Percentiles rank a stretch among this genome's conserved stretches.
These are phyloP conservation scores for Metarhizium brunneum DNA, from an alignment of 2,329 filamentous ascomycete species.

Conservation along the genomic window DNA sequence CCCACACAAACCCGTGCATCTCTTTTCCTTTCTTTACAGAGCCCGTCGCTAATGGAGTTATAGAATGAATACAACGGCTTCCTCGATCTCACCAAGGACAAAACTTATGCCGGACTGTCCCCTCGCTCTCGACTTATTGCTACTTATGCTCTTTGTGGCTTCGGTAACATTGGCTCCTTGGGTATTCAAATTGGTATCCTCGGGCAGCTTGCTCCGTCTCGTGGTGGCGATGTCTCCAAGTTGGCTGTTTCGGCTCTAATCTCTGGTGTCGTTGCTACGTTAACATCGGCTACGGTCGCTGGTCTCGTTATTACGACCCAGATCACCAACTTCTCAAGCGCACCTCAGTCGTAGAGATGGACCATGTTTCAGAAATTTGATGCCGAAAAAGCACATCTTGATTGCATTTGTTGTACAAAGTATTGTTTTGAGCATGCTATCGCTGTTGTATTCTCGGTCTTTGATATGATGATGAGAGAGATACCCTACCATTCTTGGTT, in stretches of 20 bases:
- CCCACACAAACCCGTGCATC: no score
- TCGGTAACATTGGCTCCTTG: slow-evolving; percentile 79
- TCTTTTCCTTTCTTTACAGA: no score
- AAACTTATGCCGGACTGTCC: slow-evolving; percentile 54
- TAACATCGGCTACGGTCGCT: slow-evolving; percentile 70
- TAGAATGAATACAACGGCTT: slow-evolving; percentile 75
- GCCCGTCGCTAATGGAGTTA: background rate
- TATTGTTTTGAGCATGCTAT: background rate
- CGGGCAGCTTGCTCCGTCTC: slow-evolving; percentile 66
- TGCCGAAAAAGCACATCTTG: background rate
- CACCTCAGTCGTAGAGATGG: background rate
- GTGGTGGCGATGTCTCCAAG: slow-evolving; percentile 64
- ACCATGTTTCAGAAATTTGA: background rate
- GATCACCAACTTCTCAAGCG: slow-evolving; percentile 10
- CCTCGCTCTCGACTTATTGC: slow-evolving; percentile 70
- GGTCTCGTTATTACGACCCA: slow-evolving; percentile 60
- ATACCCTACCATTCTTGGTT: slow-evolving; percentile 1
- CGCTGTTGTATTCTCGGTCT: background rate
- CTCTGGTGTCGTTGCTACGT: slow-evolving; percentile 68
- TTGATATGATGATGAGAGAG: background rate
- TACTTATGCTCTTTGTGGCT: slow-evolving; percentile 76
- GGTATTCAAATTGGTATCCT: slow-evolving; percentile 87
- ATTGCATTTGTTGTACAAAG: background rate
- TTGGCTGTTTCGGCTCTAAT: slow-evolving; percentile 70
- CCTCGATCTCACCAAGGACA: slow-evolving; percentile 40